Evolutionary conservation across 805 yeast species (phyloP).

Genomic region (Yamadazyma nakazawae): DNA sequence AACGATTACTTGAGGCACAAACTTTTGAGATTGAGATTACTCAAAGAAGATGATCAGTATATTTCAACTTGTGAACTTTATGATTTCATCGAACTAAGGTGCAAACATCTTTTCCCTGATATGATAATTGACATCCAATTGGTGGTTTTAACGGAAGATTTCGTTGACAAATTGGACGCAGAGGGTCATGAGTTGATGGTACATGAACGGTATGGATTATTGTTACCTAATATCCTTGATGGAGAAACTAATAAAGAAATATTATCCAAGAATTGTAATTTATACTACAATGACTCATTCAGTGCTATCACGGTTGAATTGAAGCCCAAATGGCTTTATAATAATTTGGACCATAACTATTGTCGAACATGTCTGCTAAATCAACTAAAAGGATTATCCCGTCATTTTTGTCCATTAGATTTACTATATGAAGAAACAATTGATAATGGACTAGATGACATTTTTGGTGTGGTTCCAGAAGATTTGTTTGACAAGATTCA

Average conservation of each 20-base stretch:
- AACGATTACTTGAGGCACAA: conserved; percentile 30
- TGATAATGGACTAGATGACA: conserved; percentile 32
- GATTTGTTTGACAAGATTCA: conserved; percentile 19
- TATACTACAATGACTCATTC: conserved; percentile 17
- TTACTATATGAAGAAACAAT: conserved; percentile 32
- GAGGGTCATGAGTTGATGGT: conserved; percentile 27
- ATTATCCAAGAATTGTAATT: conserved; percentile 36
- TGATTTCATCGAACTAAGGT: conserved; percentile 36
- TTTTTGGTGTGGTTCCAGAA: conserved; percentile 22
- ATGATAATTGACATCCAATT: conserved; percentile 32
- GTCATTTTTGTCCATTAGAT: conserved; percentile 49
- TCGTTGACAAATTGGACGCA: conserved; percentile 26
- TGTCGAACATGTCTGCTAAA: conserved; percentile 61
- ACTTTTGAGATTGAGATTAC: conserved; percentile 36
- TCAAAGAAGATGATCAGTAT: conserved; percentile 31
- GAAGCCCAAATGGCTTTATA: conserved; percentile 62
- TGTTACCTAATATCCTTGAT: conserved; percentile 41
- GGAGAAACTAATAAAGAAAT: conserved; percentile 25
- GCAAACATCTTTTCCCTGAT: conserved; percentile 27
- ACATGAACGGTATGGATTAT: conserved; percentile 41
- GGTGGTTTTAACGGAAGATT: conserved; percentile 28
- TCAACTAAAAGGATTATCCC: conserved; percentile 25
- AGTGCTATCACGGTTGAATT: conserved; percentile 41
- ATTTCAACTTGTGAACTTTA: conserved; percentile 40
- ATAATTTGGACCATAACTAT: conserved; percentile 38